Conservation (phyloP, 1,284 basidiomycete genomes). For the Irpex sp. region DNA sequence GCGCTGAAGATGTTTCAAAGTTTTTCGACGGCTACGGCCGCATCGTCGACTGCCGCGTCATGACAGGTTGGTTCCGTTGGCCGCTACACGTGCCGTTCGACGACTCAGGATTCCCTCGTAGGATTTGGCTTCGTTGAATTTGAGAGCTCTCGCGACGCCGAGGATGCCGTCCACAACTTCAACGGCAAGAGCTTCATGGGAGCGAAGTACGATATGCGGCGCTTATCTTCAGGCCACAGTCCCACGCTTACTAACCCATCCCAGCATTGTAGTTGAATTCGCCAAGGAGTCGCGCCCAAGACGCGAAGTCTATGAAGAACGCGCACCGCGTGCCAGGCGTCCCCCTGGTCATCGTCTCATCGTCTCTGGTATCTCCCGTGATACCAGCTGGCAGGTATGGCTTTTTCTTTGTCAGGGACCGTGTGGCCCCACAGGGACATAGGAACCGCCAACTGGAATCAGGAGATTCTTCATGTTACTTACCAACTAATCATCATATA, state of each 20-base stretch:
- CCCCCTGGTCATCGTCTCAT: slow-evolving; percentile 81
- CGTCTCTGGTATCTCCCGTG: slow-evolving; percentile 83
- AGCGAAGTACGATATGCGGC: slow-evolving; percentile 53
- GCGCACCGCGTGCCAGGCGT: slow-evolving; percentile 60
- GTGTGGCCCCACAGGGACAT: slow-evolving; percentile 7
- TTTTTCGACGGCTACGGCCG: slow-evolving; percentile 85
- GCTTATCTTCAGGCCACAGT: background rate
- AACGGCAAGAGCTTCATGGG: slow-evolving; percentile 89
- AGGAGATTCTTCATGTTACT: background rate
- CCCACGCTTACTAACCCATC: background rate
- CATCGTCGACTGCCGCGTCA: slow-evolving; percentile 88
- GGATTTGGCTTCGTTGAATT: slow-evolving; percentile 96
- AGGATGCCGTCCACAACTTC: slow-evolving; percentile 84
- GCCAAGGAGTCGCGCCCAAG: slow-evolving; percentile 86
- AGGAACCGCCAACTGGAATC: background rate
- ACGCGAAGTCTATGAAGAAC: slow-evolving; percentile 69
- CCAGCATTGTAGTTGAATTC: slow-evolving; percentile 86
- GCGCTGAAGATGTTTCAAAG: slow-evolving; percentile 77
- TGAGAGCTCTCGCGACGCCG: slow-evolving; percentile 86
- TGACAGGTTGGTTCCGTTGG: slow-evolving; percentile 65
- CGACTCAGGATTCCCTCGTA: slow-evolving; percentile 21
- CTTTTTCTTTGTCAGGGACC: slow-evolving; percentile 8
- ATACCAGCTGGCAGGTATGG: slow-evolving; percentile 96
- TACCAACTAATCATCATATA: slow-evolving; percentile 33
- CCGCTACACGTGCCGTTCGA: background rate